phyloP scores from a whole-genome alignment of 2,329 filamentous ascomycete genomes.

The Didymella exigua region DNA sequence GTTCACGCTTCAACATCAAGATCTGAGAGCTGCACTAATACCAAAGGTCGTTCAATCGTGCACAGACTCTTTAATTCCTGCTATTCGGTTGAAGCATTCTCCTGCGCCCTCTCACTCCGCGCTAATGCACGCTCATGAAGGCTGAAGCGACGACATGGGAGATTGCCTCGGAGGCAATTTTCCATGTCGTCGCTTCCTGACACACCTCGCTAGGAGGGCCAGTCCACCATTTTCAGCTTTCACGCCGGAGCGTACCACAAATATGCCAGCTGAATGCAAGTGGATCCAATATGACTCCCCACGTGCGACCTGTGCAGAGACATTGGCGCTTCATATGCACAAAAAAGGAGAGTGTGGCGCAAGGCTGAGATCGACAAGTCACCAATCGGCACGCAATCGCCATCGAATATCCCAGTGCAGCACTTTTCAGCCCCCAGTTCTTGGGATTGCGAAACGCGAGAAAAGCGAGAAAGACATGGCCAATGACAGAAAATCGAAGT shows the following conservation, averaged over 20 bases:
- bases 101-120: not conserved
- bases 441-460: conserved; percentile 1
- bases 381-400: not conserved
- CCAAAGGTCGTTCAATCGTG: not conserved
- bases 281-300: conserved; percentile 1
- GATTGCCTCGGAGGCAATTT: too few species aligned
- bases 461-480: conserved; percentile 1
- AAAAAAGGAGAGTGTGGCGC: conserved; percentile 20
- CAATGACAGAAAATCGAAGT: not conserved
- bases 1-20: not conserved
- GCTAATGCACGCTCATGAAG: not conserved
- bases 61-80: not conserved
- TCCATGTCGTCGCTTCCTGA: conserved; percentile 13
- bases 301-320: not conserved
- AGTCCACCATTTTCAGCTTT: conserved; percentile 10
- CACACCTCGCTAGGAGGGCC: not conserved
- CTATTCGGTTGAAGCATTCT: not conserved
- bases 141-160: conserved; percentile 1
- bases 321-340: conserved; percentile 14
- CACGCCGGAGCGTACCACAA: not conserved
- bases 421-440: not conserved
- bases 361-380: conserved; percentile 32
- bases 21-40: not conserved
- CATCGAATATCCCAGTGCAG: not conserved
- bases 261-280: conserved; percentile 7